phyloP scores from a whole-genome alignment of 352 stramenopile genomes.

The Phytophthora sp. region DNA sequence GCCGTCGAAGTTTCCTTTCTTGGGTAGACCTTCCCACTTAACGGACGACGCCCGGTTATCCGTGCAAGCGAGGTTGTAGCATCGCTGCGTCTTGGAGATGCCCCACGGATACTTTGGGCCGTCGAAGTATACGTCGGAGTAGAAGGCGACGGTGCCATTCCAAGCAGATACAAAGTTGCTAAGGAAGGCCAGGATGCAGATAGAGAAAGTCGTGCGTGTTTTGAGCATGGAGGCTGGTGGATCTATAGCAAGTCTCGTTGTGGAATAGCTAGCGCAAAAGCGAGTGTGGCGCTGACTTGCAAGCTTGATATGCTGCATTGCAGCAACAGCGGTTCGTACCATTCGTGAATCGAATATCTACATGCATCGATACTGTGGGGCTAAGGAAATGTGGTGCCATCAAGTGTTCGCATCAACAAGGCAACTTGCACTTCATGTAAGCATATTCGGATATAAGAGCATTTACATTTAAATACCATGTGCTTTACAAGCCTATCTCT shows the following conservation, averaged over 20 bases:
- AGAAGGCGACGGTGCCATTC: slow-evolving; percentile 27
- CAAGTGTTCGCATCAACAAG: background rate
- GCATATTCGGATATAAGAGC: slow-evolving; percentile 7
- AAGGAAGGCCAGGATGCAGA: slow-evolving; percentile 5
- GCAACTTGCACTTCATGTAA: slow-evolving; percentile 7
- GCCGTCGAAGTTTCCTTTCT: slow-evolving; percentile 17
- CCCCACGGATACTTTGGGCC: slow-evolving; percentile 27
- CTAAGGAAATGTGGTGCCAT: too few species aligned
- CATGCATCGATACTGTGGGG: too few species aligned
- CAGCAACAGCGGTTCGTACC: background rate
- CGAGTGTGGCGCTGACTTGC: background rate
- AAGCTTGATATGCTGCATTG: background rate
- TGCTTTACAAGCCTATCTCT: background rate
- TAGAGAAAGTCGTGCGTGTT: background rate
- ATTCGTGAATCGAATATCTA: too few species aligned
- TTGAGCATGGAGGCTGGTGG: background rate
- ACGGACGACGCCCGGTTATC: slow-evolving; percentile 35
- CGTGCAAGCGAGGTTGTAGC: slow-evolving; percentile 38
- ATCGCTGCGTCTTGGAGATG: slow-evolving; percentile 28
- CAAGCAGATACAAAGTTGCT: slow-evolving; percentile 18
- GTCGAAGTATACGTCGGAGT: slow-evolving; percentile 17
- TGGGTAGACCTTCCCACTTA: slow-evolving; percentile 33
- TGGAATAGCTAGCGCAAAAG: slow-evolving; percentile 1
- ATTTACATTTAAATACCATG: background rate
- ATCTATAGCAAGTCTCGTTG: background rate